These are phyloP conservation scores for Fusarium proliferatum DNA, from an alignment of 2,329 filamentous ascomycete genomes.

Conservation along the genomic window DNA sequence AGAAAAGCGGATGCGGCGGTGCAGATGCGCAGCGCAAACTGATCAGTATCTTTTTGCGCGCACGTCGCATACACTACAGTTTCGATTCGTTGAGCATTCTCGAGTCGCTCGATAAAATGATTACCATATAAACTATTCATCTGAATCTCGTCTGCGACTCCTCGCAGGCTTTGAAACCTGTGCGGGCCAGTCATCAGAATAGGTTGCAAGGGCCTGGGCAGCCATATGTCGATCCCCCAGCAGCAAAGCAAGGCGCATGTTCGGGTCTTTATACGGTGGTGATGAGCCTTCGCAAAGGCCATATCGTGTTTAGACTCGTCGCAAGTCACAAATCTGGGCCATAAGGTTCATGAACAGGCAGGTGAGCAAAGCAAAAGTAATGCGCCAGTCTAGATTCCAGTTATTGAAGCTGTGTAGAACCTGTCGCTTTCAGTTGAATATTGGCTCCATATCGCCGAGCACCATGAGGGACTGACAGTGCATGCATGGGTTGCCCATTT, in stretches of 20 bases:
- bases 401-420: not conserved
- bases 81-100: not conserved
- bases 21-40: conserved; percentile 25
- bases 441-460: conserved; percentile 22
- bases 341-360: conserved; percentile 19
- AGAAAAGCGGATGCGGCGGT: conserved; percentile 41
- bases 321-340: conserved; percentile 22
- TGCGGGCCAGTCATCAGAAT: conserved; percentile 34
- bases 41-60: conserved; percentile 25
- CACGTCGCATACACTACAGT: conserved; percentile 7
- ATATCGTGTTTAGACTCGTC: conserved; percentile 30
- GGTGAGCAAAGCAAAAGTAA: conserved; percentile 15
- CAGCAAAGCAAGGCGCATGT: conserved; percentile 36
- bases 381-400: conserved; percentile 14
- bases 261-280: conserved; percentile 26
- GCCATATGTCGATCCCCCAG: conserved; percentile 37
- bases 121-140: not conserved
- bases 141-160: conserved; percentile 7
- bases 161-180: conserved; percentile 22
- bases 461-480: conserved; percentile 19
- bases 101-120: not conserved
- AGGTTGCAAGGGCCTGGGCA: conserved; percentile 33
- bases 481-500: conserved; percentile 28
- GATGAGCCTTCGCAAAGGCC: conserved; percentile 31
- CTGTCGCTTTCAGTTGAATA: conserved; percentile 11